Conservation (phyloP, 1,284 basidiomycete species). For the Naganishia liquefaciens region DNA sequence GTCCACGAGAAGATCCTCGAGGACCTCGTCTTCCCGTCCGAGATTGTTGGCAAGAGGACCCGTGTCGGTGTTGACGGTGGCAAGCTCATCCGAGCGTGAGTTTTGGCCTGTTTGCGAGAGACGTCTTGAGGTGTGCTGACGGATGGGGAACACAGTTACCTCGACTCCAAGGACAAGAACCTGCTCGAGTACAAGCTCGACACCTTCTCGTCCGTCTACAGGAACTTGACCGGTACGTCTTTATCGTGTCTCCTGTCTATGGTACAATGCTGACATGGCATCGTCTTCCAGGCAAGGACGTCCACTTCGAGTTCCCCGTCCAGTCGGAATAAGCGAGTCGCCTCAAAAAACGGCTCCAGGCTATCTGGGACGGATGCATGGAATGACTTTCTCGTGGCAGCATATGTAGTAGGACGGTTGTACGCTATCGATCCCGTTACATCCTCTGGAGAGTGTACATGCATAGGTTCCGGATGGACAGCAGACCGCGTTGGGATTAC, state of each 20-base stretch:
- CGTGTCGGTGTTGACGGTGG: constrained; percentile 85
- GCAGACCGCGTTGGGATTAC: neutral
- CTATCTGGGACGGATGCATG: constrained; percentile 12
- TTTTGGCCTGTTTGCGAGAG: constrained; percentile 38
- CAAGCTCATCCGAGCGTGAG: constrained; percentile 92
- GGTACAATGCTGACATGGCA: neutral
- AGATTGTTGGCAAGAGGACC: constrained; percentile 98
- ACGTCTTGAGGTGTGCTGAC: constrained; percentile 3
- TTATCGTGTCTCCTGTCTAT: neutral
- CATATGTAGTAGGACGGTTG: constrained; percentile 31
- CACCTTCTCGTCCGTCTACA: constrained; percentile 56
- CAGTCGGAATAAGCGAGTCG: constrained; percentile 31
- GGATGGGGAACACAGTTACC: constrained; percentile 64
- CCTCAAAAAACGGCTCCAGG: neutral
- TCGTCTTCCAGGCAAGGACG: constrained; percentile 48
- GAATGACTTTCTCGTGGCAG: constrained; percentile 13
- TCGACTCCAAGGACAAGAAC: constrained; percentile 97
- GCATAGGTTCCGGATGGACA: constrained; percentile 6
- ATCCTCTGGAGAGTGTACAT: constrained; percentile 12
- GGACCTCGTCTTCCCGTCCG: constrained; percentile 98
- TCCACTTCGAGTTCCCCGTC: constrained; percentile 50
- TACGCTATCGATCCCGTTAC: constrained; percentile 26
- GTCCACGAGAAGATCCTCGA: constrained; percentile 99
- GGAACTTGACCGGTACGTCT: constrained; percentile 44
- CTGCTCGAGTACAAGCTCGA: constrained; percentile 95